A percentile compares a stretch with the other conserved stretches of the same genome.
phyloP scores from a whole-genome alignment of 306 rosid species.

The Gynostemma pentaphyllum region DNA sequence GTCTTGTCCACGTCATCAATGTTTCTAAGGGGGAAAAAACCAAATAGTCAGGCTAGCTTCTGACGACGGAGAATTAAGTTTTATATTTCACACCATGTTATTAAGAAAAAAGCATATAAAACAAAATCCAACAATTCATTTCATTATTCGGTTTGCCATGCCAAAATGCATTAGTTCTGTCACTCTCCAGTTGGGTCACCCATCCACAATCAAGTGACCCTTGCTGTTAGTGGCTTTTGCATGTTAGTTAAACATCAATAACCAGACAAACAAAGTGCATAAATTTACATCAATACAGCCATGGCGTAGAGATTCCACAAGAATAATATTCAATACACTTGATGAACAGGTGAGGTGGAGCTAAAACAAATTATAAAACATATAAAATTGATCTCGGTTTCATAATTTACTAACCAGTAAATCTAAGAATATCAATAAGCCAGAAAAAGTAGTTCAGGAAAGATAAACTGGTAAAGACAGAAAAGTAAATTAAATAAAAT shows the following conservation, averaged over 20 bases:
- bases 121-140: background rate
- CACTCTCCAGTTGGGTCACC: background rate
- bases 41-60: background rate
- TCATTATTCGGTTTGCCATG: background rate
- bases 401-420: too few species aligned
- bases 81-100: background rate
- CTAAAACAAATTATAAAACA: too few species aligned
- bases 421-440: background rate
- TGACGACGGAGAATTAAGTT: too few species aligned
- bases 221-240: background rate
- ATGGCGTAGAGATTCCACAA: background rate
- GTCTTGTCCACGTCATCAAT: constrained; percentile 95
- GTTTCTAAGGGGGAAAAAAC: constrained; percentile 35
- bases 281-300: too few species aligned
- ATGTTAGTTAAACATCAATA: background rate
- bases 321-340: too few species aligned
- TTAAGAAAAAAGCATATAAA: background rate
- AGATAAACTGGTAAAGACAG: background rate
- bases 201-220: background rate
- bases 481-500: constrained; percentile 2
- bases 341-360: too few species aligned
- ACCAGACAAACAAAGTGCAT: background rate
- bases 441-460: background rate
- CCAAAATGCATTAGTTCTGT: background rate
- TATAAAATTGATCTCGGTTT: too few species aligned